A percentile compares a stretch with the other conserved stretches of the same genome.
phyloP scores from a whole-genome alignment of 2,329 filamentous ascomycete species.

The Metarhizium anisopliae region DNA sequence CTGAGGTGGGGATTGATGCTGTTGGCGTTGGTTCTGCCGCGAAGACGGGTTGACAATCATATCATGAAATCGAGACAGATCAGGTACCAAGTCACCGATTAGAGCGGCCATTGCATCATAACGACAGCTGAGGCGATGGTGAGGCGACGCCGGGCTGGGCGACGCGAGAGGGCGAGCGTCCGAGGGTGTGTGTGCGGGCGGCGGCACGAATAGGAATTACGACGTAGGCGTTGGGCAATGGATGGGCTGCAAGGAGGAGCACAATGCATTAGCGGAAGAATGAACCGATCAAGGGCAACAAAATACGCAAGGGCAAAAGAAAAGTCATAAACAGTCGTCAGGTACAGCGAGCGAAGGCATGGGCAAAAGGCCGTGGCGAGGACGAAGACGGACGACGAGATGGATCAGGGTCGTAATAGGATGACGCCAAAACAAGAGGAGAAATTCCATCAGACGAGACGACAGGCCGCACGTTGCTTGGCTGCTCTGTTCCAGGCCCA shows the following conservation, averaged over 20 bases:
- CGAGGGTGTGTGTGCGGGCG: not conserved
- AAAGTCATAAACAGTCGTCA: not conserved
- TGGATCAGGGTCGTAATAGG: not conserved
- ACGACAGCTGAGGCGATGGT: slow-evolving; percentile 2
- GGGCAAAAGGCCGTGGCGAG: not conserved
- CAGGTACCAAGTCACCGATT: slow-evolving; percentile 64
- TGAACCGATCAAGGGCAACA: not conserved
- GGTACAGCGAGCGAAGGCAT: not conserved
- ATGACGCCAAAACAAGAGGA: not conserved
- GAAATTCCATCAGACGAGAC: not conserved
- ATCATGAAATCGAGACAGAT: slow-evolving; percentile 61
- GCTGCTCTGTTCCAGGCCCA: not conserved
- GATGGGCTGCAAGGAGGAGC: slow-evolving; percentile 1
- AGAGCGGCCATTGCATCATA: slow-evolving; percentile 52
- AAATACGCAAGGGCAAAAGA: not conserved
- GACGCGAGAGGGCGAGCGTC: not conserved
- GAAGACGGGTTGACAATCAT: slow-evolving; percentile 50
- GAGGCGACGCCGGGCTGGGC: not conserved
- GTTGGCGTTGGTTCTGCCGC: slow-evolving; percentile 38
- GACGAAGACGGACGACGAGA: not conserved
- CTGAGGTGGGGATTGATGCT: slow-evolving; percentile 27
- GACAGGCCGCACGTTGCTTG: not conserved
- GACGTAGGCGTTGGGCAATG: not conserved
- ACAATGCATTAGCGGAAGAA: not conserved
- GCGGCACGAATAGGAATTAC: not conserved